Conservation (phyloP, 2,329 filamentous ascomycete genomes). For the Westerdykella sp. region DNA sequence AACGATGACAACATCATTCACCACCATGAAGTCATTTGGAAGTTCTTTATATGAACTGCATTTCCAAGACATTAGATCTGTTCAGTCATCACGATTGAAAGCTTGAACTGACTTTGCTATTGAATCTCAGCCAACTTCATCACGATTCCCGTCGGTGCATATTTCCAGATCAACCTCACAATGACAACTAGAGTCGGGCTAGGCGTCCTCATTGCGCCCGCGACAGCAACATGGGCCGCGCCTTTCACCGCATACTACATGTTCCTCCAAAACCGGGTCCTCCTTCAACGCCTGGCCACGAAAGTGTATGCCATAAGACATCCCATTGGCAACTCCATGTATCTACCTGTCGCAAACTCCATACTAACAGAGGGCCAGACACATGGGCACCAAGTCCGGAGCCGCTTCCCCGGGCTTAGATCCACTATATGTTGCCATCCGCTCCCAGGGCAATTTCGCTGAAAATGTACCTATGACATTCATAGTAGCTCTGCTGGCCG, state of each 20-base stretch:
- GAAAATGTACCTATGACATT: conserved; percentile 42
- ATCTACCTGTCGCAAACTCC: not conserved
- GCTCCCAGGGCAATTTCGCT: conserved; percentile 39
- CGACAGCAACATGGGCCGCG: conserved; percentile 36
- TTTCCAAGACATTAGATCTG: too few relatives aligned
- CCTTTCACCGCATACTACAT: conserved; percentile 41
- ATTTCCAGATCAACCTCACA: conserved; percentile 1
- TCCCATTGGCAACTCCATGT: not conserved
- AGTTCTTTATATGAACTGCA: too few relatives aligned
- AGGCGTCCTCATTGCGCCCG: conserved; percentile 28
- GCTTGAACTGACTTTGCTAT: too few relatives aligned
- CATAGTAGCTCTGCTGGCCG: conserved; percentile 35
- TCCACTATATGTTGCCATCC: conserved; percentile 32
- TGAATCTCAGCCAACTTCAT: too few relatives aligned
- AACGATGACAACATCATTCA: too few relatives aligned
- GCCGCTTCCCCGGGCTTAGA: conserved; percentile 12
- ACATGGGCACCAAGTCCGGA: conserved; percentile 22
- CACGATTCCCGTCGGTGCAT: too few relatives aligned
- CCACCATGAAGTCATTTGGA: too few relatives aligned
- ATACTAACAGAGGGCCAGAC: conserved; percentile 6
- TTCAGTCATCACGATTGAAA: too few relatives aligned
- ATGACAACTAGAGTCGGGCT: conserved; percentile 30
- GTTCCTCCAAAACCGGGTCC: conserved; percentile 38
- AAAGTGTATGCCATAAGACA: conserved; percentile 20
- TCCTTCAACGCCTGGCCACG: conserved; percentile 27